Evolutionary conservation across 257 asterid species (phyloP).

Genomic region (Salvia rosmarinus): DNA sequence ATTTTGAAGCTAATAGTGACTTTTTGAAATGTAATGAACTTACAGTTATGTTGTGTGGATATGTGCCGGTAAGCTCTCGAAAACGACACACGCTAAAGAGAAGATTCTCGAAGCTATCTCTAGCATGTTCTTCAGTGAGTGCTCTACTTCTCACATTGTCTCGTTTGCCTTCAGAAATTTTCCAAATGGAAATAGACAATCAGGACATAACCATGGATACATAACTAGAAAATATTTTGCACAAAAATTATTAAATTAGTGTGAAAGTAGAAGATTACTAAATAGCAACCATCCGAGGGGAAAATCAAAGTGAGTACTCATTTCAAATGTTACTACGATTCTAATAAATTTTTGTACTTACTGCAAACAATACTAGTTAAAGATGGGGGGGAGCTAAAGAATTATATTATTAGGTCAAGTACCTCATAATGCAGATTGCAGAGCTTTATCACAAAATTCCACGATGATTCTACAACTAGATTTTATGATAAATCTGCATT

Average conservation of each 20-base stretch:
- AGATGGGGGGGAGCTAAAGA: neutral
- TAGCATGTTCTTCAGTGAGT: conserved; percentile 81
- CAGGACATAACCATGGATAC: conserved; percentile 1
- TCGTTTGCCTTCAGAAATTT: conserved; percentile 54
- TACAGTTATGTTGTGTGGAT: conserved; percentile 90
- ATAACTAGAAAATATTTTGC: conserved; percentile 4
- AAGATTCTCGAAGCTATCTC: conserved; percentile 92
- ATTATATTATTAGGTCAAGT: neutral
- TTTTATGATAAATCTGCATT: too few relatives aligned
- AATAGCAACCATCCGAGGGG: conserved; percentile 11
- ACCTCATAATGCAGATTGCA: neutral
- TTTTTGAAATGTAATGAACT: conserved; percentile 34
- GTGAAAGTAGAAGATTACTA: neutral
- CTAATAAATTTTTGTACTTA: neutral
- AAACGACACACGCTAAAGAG: conserved; percentile 89
- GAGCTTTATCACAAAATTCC: too few relatives aligned
- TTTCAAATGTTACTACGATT: neutral
- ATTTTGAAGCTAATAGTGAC: conserved; percentile 1
- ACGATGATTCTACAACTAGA: too few relatives aligned
- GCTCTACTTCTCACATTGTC: conserved; percentile 74
- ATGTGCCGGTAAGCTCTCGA: conserved; percentile 89
- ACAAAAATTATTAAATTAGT: neutral
- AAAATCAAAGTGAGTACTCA: neutral
- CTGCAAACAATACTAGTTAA: neutral
- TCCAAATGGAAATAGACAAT: neutral